These are phyloP conservation scores for Colletotrichum navitas DNA, from an alignment of 2,329 filamentous ascomycete species.

Conservation along the genomic window DNA sequence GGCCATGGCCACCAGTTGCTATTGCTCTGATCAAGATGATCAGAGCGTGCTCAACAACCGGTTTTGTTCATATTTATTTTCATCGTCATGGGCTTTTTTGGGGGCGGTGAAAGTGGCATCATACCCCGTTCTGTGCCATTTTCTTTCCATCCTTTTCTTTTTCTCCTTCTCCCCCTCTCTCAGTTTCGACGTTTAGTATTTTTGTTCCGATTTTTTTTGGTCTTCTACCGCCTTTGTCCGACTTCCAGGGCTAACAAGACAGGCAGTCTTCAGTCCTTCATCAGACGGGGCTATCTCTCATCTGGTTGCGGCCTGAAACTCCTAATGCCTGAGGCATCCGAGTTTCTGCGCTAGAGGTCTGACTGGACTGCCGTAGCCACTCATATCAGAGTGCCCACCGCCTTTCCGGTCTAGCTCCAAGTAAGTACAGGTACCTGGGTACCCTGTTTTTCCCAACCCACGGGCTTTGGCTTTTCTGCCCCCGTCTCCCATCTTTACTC, in stretches of 20 bases:
- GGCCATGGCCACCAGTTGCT: conserved; percentile 7
- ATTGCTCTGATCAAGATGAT: conserved; percentile 16
- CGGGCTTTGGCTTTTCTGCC: conserved; percentile 41
- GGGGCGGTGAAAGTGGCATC: background rate
- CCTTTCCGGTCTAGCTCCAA: conserved; percentile 41
- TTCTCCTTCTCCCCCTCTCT: background rate
- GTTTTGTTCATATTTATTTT: background rate
- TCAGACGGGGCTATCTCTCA: conserved; percentile 35
- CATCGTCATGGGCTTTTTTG: background rate
- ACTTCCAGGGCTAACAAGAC: conserved; percentile 32
- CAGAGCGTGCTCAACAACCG: background rate
- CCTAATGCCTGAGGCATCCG: conserved; percentile 39
- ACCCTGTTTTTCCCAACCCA: conserved; percentile 35
- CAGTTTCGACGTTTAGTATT: background rate
- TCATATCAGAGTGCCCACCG: conserved; percentile 43
- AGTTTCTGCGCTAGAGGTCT: conserved; percentile 32
- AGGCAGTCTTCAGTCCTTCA: conserved; percentile 34
- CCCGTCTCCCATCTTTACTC: conserved; percentile 28
- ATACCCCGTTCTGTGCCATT: background rate
- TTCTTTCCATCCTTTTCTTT: background rate
- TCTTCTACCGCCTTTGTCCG: conserved; percentile 20
- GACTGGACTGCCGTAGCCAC: conserved; percentile 39
- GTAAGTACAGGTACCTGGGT: conserved; percentile 43
- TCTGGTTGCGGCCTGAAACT: conserved; percentile 44
- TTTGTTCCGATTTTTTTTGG: background rate